Conservation (phyloP, 805 yeast genomes). For the Scheffersomyces stipitis region DNA sequence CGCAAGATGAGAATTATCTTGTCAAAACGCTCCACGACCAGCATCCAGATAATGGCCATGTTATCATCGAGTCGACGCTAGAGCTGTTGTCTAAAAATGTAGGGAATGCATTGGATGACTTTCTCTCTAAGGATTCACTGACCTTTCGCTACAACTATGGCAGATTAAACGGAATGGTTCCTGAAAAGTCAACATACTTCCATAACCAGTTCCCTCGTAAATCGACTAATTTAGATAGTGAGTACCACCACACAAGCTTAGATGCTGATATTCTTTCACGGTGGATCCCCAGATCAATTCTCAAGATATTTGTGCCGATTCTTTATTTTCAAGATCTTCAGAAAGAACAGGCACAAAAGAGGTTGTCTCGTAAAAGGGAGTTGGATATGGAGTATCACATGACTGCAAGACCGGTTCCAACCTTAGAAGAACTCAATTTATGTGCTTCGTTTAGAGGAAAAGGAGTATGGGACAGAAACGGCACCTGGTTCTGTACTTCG, state of each 20-base stretch:
- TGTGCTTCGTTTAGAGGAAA: slow-evolving; percentile 12
- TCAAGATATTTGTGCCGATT: slow-evolving; percentile 17
- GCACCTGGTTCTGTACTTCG: slow-evolving; percentile 19
- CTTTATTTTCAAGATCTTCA: slow-evolving; percentile 17
- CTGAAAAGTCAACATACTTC: slow-evolving; percentile 13
- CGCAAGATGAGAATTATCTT: slow-evolving; percentile 15
- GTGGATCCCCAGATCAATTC: slow-evolving; percentile 17
- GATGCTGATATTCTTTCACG: slow-evolving; percentile 16
- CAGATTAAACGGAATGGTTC: slow-evolving; percentile 10
- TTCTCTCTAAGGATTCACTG: slow-evolving; percentile 14
- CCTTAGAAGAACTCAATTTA: slow-evolving; percentile 11
- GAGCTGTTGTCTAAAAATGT: not conserved
- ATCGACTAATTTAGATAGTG: slow-evolving; percentile 17
- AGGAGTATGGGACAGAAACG: slow-evolving; percentile 17
- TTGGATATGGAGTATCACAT: not conserved
- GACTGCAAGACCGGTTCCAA: slow-evolving; percentile 17
- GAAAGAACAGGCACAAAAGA: slow-evolving; percentile 5
- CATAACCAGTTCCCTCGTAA: slow-evolving; percentile 17
- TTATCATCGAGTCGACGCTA: not conserved
- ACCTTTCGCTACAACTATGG: slow-evolving; percentile 3
- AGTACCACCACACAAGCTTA: slow-evolving; percentile 13
- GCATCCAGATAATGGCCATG: no score
- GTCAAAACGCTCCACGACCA: slow-evolving; percentile 4
- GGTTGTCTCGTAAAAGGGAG: not conserved
- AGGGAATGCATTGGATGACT: slow-evolving; percentile 4